Percentiles rank a stretch among this genome's conserved stretches.
Conservation (phyloP, 805 yeast genomes). For the Sugiyamaella smithiae region DNA sequence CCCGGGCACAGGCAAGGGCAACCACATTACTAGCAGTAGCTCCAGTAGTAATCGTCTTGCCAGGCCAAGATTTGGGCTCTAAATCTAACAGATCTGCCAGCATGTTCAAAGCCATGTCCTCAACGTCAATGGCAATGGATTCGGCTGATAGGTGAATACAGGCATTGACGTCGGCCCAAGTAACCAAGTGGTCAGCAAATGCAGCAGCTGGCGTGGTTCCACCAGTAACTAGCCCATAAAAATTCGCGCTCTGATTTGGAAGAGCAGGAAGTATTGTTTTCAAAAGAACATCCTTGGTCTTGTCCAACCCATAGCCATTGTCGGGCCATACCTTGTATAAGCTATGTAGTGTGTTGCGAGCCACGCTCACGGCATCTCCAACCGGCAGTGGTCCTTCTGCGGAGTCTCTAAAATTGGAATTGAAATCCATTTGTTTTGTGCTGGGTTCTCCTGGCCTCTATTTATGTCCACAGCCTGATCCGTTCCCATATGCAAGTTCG, state of each 20-base stretch:
- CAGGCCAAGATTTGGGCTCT: constrained; percentile 14
- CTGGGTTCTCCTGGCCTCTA: too few relatives aligned
- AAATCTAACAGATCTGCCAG: constrained; percentile 20
- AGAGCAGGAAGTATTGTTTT: constrained; percentile 19
- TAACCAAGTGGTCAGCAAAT: constrained; percentile 23
- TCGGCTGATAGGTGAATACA: constrained; percentile 15
- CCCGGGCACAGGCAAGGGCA: constrained; percentile 24
- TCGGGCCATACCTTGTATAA: background rate
- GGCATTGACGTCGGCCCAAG: constrained; percentile 21
- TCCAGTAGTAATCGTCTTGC: constrained; percentile 25
- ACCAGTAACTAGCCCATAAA: constrained; percentile 28
- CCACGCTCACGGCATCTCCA: background rate
- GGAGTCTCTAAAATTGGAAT: background rate
- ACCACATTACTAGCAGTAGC: constrained; percentile 27
- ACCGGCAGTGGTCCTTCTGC: background rate
- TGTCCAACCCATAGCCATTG: constrained; percentile 6
- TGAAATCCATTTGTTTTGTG: constrained; percentile 1
- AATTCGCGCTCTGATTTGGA: constrained; percentile 20
- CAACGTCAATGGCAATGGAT: constrained; percentile 18
- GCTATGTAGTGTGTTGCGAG: background rate
- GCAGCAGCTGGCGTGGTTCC: constrained; percentile 28
- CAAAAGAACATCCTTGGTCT: constrained; percentile 4
- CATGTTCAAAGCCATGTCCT: constrained; percentile 17
- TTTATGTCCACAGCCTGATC: too few relatives aligned
- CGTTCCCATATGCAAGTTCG: too few relatives aligned